Percentiles rank a stretch among this genome's conserved stretches.
These are phyloP conservation scores for Allomyces arbusculus DNA, from an alignment of 192 early-diverging fungal species.

Conservation along the genomic window DNA sequence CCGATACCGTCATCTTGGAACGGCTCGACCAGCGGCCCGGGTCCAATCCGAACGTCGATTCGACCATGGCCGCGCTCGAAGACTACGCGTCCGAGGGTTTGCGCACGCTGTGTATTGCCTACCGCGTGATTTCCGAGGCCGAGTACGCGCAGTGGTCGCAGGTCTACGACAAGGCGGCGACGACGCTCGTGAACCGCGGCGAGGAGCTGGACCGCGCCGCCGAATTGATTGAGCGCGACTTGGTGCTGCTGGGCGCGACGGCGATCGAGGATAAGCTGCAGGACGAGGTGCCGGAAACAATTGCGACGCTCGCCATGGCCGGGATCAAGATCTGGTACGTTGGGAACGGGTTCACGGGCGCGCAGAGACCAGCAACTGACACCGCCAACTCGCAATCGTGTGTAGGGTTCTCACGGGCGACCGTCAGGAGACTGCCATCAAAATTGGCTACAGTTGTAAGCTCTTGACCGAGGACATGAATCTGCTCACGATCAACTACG, in stretches of 20 bases:
- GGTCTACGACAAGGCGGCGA: constrained; percentile 71
- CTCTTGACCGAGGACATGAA: constrained; percentile 92
- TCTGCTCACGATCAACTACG: constrained; percentile 79
- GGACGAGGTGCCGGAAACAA: constrained; percentile 96
- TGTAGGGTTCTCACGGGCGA: constrained; percentile 82
- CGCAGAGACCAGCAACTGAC: too few species aligned
- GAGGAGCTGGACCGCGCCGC: constrained; percentile 76
- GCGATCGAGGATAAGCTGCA: constrained; percentile 98
- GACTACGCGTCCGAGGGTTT: constrained; percentile 93
- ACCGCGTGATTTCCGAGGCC: constrained; percentile 72
- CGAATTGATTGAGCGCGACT: constrained; percentile 83
- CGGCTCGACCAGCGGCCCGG: constrained; percentile 32
- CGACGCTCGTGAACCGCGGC: constrained; percentile 70
- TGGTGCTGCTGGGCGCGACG: constrained; percentile 84
- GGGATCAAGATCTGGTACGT: constrained; percentile 71
- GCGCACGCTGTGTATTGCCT: constrained; percentile 90
- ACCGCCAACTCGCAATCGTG: too few species aligned
- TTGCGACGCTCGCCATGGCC: constrained; percentile 81
- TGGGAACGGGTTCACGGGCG: too few species aligned
- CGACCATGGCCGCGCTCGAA: constrained; percentile 9
- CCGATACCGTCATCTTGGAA: constrained; percentile 93
- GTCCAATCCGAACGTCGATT: not conserved
- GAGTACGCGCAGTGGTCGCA: constrained; percentile 71
- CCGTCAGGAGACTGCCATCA: constrained; percentile 98
- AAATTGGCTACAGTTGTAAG: constrained; percentile 95